A percentile compares a stretch with the other conserved stretches of the same genome.
Evolutionary conservation across 2,329 filamentous ascomycete species (phyloP).

Genomic region (Pyricularia sp.): DNA sequence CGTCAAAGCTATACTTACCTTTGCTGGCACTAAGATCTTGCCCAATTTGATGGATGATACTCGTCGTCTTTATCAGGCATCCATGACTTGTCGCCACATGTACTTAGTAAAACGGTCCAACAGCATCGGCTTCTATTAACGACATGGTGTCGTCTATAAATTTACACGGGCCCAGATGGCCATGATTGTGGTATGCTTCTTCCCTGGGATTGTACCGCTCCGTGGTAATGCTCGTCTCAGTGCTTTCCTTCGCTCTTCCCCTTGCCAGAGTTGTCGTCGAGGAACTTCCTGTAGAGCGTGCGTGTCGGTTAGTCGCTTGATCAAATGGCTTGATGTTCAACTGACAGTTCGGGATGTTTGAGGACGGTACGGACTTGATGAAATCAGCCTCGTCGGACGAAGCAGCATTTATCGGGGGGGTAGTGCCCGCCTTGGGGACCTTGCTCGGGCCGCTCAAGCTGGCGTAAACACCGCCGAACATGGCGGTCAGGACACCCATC

Average conservation of each 20-base stretch:
- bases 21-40: not conserved
- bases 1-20: not conserved
- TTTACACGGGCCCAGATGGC: slow-evolving; percentile 6
- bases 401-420: slow-evolving; percentile 52
- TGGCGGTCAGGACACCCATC: slow-evolving; percentile 42
- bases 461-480: slow-evolving; percentile 40
- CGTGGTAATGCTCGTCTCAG: slow-evolving; percentile 17
- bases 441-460: slow-evolving; percentile 35
- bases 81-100: not conserved
- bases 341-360: slow-evolving; percentile 5
- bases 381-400: slow-evolving; percentile 55
- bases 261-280: slow-evolving; percentile 28
- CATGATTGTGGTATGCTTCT: not conserved
- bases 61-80: not conserved
- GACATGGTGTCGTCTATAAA: slow-evolving; percentile 5
- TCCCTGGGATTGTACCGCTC: not conserved
- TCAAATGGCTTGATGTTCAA: not conserved
- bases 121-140: not conserved
- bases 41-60: not conserved
- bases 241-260: slow-evolving; percentile 31
- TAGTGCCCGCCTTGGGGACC: slow-evolving; percentile 31
- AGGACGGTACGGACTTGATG: slow-evolving; percentile 43
- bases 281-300: slow-evolving; percentile 30
- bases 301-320: not conserved
- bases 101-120: not conserved